phyloP scores from a whole-genome alignment of 1,284 basidiomycete genomes.

The Ganoderma multipileum region DNA sequence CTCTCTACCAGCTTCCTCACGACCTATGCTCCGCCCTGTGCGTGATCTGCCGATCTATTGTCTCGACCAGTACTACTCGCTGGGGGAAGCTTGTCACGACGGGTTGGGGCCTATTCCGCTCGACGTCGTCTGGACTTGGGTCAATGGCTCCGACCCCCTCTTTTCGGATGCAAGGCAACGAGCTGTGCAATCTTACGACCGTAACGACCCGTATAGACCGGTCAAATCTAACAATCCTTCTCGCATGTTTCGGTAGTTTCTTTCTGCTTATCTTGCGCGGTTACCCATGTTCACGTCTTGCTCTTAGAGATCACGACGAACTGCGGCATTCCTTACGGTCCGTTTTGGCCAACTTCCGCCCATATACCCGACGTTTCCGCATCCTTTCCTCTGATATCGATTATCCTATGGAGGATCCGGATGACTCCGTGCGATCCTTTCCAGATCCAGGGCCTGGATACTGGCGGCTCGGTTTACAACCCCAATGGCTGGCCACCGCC shows the following conservation, averaged over 20 bases:
- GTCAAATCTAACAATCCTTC: constrained; percentile 29
- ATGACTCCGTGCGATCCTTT: constrained; percentile 24
- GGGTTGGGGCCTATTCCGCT: constrained; percentile 27
- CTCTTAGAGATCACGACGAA: constrained; percentile 39
- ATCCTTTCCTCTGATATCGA: constrained; percentile 38
- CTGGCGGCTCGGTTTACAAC: constrained; percentile 36
- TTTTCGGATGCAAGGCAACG: constrained; percentile 29
- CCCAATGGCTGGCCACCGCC: constrained; percentile 34
- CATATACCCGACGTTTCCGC: constrained; percentile 32
- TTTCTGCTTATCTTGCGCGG: not conserved
- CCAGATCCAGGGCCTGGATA: constrained; percentile 28
- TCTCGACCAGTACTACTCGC: constrained; percentile 34
- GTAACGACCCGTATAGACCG: constrained; percentile 36
- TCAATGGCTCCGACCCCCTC: constrained; percentile 39
- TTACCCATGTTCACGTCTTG: not conserved
- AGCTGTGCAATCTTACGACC: constrained; percentile 20
- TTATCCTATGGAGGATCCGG: constrained; percentile 25
- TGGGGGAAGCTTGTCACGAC: constrained; percentile 33
- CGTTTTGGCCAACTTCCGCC: constrained; percentile 37
- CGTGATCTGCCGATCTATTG: constrained; percentile 34
- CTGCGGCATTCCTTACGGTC: constrained; percentile 40
- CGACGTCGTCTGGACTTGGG: constrained; percentile 42
- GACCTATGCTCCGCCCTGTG: constrained; percentile 29
- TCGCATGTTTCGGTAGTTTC: constrained; percentile 37
- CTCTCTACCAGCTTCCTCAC: constrained; percentile 20